Evolutionary conservation across 768 basidiomycete genomes (phyloP).

Genomic region (Agrocybe praecox): DNA sequence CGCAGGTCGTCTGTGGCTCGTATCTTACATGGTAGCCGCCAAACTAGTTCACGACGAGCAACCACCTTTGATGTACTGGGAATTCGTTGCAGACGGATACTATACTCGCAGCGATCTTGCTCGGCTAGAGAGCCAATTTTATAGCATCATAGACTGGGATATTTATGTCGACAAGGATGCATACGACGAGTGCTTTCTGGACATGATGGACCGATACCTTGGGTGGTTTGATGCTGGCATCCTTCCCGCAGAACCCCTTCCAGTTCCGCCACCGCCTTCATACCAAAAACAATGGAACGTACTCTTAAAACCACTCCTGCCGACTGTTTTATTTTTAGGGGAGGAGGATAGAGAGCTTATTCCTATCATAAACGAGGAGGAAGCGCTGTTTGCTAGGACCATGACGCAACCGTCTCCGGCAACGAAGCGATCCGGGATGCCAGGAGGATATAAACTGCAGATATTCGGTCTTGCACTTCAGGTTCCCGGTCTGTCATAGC

Average conservation of each 20-base stretch:
- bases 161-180: conserved; percentile 11
- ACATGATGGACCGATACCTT: conserved; percentile 13
- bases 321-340: background rate
- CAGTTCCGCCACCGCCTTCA: conserved; percentile 10
- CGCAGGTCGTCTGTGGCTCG: conserved; percentile 16
- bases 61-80: conserved; percentile 13
- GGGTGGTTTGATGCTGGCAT: conserved; percentile 7
- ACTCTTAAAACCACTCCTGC: background rate
- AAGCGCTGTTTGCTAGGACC: background rate
- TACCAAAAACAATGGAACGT: conserved; percentile 10
- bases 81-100: conserved; percentile 7
- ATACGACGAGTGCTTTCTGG: conserved; percentile 8
- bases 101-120: conserved; percentile 11
- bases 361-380: background rate
- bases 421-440: background rate
- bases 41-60: conserved; percentile 16
- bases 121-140: conserved; percentile 16
- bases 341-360: background rate
- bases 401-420: background rate
- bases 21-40: conserved; percentile 19
- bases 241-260: conserved; percentile 8
- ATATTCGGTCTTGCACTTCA: background rate
- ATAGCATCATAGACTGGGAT: conserved; percentile 14
- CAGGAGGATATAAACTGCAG: background rate
- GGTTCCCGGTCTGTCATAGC: background rate